phyloP scores from a whole-genome alignment of 495 filamentous ascomycete species.

The Opeltia flavorubescens region DNA sequence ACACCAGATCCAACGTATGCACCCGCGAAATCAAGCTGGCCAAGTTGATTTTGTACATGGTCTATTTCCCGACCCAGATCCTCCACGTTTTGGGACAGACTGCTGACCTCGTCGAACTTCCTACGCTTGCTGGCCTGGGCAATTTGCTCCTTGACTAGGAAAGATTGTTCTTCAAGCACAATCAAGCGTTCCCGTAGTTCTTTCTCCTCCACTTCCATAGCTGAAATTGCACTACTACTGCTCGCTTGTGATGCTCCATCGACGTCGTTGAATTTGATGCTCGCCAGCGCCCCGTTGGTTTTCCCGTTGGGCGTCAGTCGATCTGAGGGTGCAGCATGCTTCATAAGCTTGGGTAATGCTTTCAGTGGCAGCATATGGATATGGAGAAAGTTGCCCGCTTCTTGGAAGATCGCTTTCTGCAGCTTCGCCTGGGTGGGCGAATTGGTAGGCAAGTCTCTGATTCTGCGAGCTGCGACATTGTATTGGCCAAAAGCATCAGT shows the following conservation, averaged over 20 bases:
- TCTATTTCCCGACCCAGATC: constrained; percentile 79
- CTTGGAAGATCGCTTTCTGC: constrained; percentile 73
- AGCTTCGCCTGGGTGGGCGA: constrained; percentile 61
- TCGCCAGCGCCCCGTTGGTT: constrained; percentile 36
- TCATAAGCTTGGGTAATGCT: constrained; percentile 67
- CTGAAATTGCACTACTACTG: constrained; percentile 50
- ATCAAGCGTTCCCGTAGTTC: constrained; percentile 70
- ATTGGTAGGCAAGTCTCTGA: constrained; percentile 60
- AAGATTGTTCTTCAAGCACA: constrained; percentile 88
- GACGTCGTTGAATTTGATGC: constrained; percentile 45
- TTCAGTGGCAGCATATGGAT: constrained; percentile 89
- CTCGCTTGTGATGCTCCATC: constrained; percentile 50
- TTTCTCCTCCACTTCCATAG: constrained; percentile 76
- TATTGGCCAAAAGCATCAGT: constrained; percentile 88
- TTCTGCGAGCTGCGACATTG: constrained; percentile 66
- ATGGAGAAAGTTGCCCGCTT: constrained; percentile 73
- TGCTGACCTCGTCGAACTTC: constrained; percentile 80
- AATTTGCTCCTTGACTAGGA: constrained; percentile 83
- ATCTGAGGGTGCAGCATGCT: constrained; percentile 40
- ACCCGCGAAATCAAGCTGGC: constrained; percentile 35
- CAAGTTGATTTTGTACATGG: constrained; percentile 39
- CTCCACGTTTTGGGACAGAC: constrained; percentile 64
- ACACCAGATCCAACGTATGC: constrained; percentile 25
- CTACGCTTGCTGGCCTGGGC: constrained; percentile 63
- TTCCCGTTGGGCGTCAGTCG: constrained; percentile 24